Evolutionary conservation across 805 yeast genomes (phyloP).

Genomic region (Candida ortonii): DNA sequence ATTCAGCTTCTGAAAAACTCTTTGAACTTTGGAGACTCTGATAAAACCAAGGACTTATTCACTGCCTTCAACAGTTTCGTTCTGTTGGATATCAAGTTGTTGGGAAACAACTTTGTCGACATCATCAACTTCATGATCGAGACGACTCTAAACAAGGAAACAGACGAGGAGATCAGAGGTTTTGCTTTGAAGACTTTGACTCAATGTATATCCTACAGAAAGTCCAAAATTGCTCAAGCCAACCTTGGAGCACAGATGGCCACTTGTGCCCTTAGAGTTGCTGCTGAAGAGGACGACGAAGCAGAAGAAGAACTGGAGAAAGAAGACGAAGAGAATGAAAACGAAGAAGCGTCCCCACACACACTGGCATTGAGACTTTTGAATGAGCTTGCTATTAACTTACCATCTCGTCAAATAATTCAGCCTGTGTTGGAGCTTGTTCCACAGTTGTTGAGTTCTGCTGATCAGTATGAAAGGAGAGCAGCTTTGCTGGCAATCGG

Average conservation of each 20-base stretch:
- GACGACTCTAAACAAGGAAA: conserved; percentile 59
- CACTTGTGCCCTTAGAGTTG: conserved; percentile 67
- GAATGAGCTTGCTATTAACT: conserved; percentile 71
- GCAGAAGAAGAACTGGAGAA: conserved; percentile 69
- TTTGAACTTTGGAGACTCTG: conserved; percentile 67
- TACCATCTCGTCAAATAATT: conserved; percentile 92
- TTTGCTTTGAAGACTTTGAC: conserved; percentile 83
- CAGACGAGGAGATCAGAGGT: conserved; percentile 79
- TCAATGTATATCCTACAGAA: conserved; percentile 75
- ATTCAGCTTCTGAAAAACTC: conserved; percentile 77
- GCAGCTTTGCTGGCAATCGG: conserved; percentile 82
- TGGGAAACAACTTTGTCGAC: conserved; percentile 70
- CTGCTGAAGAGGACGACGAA: conserved; percentile 78
- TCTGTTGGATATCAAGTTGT: conserved; percentile 69
- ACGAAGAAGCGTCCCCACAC: conserved; percentile 82
- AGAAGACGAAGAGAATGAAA: conserved; percentile 88
- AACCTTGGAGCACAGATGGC: conserved; percentile 84
- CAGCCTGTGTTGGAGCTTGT: conserved; percentile 70
- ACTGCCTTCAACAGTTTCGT: conserved; percentile 80
- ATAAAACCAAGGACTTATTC: conserved; percentile 70
- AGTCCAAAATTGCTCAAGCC: conserved; percentile 71
- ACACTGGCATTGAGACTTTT: conserved; percentile 77
- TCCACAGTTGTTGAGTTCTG: conserved; percentile 53
- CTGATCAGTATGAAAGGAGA: conserved; percentile 77
- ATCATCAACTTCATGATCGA: conserved; percentile 73